phyloP scores from a whole-genome alignment of 2,329 filamentous ascomycete genomes.

The Leptographium flavum region DNA sequence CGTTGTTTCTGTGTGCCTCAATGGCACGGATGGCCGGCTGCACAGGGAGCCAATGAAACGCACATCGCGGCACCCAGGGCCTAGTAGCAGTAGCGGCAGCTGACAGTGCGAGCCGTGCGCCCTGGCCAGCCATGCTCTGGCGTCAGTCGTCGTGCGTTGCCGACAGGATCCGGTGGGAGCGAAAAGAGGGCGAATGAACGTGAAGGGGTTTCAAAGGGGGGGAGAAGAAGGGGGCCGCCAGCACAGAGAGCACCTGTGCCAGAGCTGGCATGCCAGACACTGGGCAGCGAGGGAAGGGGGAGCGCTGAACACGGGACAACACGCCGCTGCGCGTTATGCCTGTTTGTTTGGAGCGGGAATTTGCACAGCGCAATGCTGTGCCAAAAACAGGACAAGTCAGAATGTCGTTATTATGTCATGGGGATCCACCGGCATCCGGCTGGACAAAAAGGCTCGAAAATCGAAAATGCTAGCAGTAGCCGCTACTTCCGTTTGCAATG shows the following conservation, averaged over 20 bases:
- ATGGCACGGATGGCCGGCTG: not conserved
- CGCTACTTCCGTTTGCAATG: not conserved
- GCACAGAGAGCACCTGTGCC: not conserved
- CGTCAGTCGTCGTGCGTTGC: not conserved
- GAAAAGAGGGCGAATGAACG: no score
- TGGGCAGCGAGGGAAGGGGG: no score
- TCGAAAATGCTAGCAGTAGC: not conserved
- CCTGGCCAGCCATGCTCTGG: conserved; percentile 6
- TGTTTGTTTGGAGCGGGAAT: no score
- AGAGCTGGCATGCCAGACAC: no score
- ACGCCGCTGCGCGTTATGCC: no score
- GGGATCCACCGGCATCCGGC: no score
- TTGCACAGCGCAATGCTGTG: no score
- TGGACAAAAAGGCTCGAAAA: no score
- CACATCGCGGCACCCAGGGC: conserved; percentile 6
- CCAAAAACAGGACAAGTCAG: no score
- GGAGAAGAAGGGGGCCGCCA: not conserved
- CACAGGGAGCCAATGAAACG: not conserved
- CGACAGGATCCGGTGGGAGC: not conserved
- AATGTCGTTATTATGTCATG: not conserved
- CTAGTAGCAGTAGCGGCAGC: conserved; percentile 1
- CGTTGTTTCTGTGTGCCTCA: not conserved
- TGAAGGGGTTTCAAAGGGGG: not conserved
- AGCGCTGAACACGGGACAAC: no score
- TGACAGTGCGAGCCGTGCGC: conserved; percentile 4